Evolutionary conservation across 2,329 filamentous ascomycete species (phyloP).

Genomic region (Fusarium fracticaudum): DNA sequence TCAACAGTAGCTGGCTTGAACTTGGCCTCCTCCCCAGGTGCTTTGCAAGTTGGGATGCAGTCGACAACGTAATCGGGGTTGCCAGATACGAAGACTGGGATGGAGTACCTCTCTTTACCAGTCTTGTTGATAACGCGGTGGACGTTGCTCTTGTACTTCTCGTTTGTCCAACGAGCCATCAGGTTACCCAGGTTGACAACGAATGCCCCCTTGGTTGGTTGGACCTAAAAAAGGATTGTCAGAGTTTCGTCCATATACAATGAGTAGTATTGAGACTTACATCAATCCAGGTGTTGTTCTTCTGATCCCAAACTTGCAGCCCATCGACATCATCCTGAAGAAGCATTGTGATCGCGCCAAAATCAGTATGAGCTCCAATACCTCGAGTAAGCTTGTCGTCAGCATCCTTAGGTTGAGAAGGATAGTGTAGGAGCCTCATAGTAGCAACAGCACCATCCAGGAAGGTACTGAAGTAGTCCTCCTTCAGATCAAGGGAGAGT

Average conservation of each 20-base stretch:
- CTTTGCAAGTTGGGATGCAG: neutral
- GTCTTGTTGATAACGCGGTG: slow-evolving; percentile 66
- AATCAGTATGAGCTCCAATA: slow-evolving; percentile 64
- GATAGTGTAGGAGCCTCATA: slow-evolving; percentile 57
- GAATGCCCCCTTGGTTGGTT: slow-evolving; percentile 47
- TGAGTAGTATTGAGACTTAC: slow-evolving; percentile 18
- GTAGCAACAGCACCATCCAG: neutral
- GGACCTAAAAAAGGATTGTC: neutral
- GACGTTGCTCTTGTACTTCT: slow-evolving; percentile 61
- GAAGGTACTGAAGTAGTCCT: slow-evolving; percentile 1
- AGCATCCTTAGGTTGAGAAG: slow-evolving; percentile 50
- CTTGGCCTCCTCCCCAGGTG: slow-evolving; percentile 26
- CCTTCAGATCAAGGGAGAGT: slow-evolving; percentile 13
- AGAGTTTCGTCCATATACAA: neutral
- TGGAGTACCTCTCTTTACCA: slow-evolving; percentile 60
- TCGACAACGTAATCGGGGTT: slow-evolving; percentile 44
- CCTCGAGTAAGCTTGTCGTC: slow-evolving; percentile 48
- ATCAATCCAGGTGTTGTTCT: slow-evolving; percentile 55
- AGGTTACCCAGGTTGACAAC: slow-evolving; percentile 64
- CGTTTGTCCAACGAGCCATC: slow-evolving; percentile 60
- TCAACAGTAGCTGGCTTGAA: slow-evolving; percentile 47
- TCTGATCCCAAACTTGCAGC: slow-evolving; percentile 60
- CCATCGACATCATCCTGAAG: slow-evolving; percentile 61
- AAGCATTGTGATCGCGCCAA: slow-evolving; percentile 65
- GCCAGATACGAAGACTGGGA: slow-evolving; percentile 67